A percentile compares a stretch with the other conserved stretches of the same genome.
These are phyloP conservation scores for Corymbia calophylla DNA, from an alignment of 441 rosid genomes.

Conservation along the genomic window DNA sequence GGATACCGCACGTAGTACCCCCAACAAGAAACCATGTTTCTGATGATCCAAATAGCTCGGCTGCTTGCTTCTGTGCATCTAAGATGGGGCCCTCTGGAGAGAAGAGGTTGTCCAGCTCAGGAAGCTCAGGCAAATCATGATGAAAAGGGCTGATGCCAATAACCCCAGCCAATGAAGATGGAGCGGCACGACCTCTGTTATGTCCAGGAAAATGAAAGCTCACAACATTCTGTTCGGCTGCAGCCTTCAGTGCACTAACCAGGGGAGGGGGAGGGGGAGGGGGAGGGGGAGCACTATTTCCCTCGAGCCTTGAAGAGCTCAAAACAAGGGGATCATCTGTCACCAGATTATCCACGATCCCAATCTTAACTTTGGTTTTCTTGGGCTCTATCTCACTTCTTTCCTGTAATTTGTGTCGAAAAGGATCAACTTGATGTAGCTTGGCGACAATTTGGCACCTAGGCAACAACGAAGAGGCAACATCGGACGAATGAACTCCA, in stretches of 20 bases:
- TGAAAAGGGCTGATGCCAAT: slow-evolving; percentile 39
- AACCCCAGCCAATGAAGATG: slow-evolving; percentile 33
- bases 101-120: slow-evolving; percentile 51
- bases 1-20: slow-evolving; percentile 60
- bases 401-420: background rate
- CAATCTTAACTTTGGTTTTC: background rate
- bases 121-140: slow-evolving; percentile 58
- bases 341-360: background rate
- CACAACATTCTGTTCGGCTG: slow-evolving; percentile 38
- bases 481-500: background rate
- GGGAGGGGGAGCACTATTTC: slow-evolving; percentile 18
- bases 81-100: slow-evolving; percentile 53
- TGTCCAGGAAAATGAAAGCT: slow-evolving; percentile 68
- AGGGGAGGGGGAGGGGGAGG: slow-evolving; percentile 30
- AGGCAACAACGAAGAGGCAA: background rate
- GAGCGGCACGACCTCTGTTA: slow-evolving; percentile 56
- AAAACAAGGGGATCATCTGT: slow-evolving; percentile 1
- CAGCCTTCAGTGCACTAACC: slow-evolving; percentile 38
- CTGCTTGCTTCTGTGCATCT: slow-evolving; percentile 49
- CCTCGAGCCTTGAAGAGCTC: background rate
- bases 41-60: slow-evolving; percentile 45
- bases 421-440: background rate
- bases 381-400: background rate
- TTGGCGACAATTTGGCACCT: background rate
- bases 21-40: slow-evolving; percentile 70